Evolutionary conservation across 1,284 basidiomycete species (phyloP), one percentile per base, ranked within the genome.

Genomic region (Cutaneotrichosporon sp.): DNA sequence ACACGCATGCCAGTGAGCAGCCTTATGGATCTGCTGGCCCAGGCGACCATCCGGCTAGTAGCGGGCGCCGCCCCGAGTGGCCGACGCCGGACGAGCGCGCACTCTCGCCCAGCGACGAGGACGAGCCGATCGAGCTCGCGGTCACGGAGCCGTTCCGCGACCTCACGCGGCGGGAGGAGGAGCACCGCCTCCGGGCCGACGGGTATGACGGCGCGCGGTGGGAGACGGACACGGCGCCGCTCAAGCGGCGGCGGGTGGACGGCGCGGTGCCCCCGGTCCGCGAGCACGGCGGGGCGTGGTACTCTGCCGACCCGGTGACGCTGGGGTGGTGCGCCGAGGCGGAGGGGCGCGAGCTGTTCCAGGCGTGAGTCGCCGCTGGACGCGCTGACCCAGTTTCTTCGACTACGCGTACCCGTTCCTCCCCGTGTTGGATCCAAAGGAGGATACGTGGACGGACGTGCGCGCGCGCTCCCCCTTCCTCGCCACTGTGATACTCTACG

Each of bases 371-470:
- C n/a, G n/a, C n/a, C n/a, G n/a, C n/a, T n/a, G n/a, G n/a, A n/a
- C n/a, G n/a, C n/a, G n/a, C n/a, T n/a, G n/a, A n/a, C n/a, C n/a
- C 11, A 68, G 70, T 4, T 74, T 70, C 64, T 72, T 69, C 61
- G 46, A 65, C n/a, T 67, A 67, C 38, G 66, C 69, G 13, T 68
- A 70, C 54, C 60, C 64, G 20, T 74, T 69, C 50, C 65, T 71
- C 42, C 72, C 72, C 10, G 63, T 74, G 9, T 70, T 65, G 42
- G 72, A 74, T 29, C 69, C 68, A 1, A 16, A 51, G 5, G 58
- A 54, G 22, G 72, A 72, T 55, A 74, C 72, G 1, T 71, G 63
- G 64, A 66, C 70, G 27, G 68, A 68, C n/a, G 58, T 74, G 25
- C 62, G 69, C n/a, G n/a, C n/a, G n/a, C 36, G 51, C 10, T 70